Evolutionary conservation across 225 moss, liverwort and hornwort genomes (phyloP).

Genomic region (Bryoerythrophyllum caledonicum): DNA sequence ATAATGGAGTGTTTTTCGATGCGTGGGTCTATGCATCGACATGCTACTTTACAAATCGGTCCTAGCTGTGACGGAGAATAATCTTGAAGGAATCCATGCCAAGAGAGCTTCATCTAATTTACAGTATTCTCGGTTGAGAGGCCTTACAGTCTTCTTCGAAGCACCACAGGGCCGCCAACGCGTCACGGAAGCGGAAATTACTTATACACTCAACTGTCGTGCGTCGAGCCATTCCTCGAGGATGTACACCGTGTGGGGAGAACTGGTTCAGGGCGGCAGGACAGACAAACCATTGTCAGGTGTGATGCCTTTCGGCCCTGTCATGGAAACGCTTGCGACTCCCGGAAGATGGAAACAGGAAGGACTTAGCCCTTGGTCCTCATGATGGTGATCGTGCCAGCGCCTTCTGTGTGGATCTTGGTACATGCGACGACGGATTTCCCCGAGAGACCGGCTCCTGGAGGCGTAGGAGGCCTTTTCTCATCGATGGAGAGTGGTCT

Average conservation of each 20-base stretch:
- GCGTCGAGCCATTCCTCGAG: conserved; percentile 38
- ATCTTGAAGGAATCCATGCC: no score
- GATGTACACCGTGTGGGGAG: conserved; percentile 35
- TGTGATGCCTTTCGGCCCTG: conserved; percentile 11
- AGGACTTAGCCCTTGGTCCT: conserved; percentile 66
- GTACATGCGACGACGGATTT: conserved; percentile 79
- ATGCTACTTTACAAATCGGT: conserved; percentile 46
- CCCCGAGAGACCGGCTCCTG: conserved; percentile 70
- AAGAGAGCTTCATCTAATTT: conserved; percentile 37
- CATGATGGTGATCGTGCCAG: conserved; percentile 86
- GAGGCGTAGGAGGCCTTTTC: conserved; percentile 47
- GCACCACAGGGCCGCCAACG: conserved; percentile 40
- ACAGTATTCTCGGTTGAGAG: conserved; percentile 46
- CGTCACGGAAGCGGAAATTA: conserved; percentile 36
- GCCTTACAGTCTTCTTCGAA: conserved; percentile 52
- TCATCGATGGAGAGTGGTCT: conserved; percentile 42
- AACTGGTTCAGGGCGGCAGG: conserved; percentile 33
- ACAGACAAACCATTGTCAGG: conserved; percentile 28
- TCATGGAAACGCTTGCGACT: conserved; percentile 17
- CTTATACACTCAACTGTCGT: conserved; percentile 53
- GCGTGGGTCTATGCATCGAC: conserved; percentile 35
- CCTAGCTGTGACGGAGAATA: no score
- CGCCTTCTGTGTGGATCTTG: conserved; percentile 82
- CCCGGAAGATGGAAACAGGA: conserved; percentile 16
- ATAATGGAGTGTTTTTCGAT: conserved; percentile 38